A percentile compares a stretch with the other conserved stretches of the same genome.
Conservation (phyloP, 176 grass and related monocot species). For the Pontederia crassipes region DNA sequence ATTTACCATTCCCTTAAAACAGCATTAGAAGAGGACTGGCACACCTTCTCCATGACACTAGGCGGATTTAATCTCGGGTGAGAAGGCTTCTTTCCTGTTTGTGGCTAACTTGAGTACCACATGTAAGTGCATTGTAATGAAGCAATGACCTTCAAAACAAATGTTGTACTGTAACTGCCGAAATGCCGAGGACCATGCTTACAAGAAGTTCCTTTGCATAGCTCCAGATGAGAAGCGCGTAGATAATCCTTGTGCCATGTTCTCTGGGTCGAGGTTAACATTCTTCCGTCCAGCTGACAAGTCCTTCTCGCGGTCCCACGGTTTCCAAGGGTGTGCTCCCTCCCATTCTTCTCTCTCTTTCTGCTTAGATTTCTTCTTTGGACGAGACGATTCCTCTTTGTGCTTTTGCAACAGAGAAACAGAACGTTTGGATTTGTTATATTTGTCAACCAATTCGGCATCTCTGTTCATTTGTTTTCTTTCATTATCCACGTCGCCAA, state of each 20-base stretch:
- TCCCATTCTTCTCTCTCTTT: slow-evolving; percentile 66
- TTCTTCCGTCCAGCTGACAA: slow-evolving; percentile 61
- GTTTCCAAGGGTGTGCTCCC: slow-evolving; percentile 89
- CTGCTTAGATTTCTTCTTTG: slow-evolving; percentile 55
- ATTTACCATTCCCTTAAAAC: no score
- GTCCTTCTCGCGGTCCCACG: slow-evolving; percentile 96
- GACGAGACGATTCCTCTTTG: slow-evolving; percentile 20
- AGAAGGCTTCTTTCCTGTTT: no score
- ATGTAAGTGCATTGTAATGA: no score
- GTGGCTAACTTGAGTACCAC: no score
- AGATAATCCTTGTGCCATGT: slow-evolving; percentile 50
- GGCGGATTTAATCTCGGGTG: no score
- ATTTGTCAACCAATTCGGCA: slow-evolving; percentile 73
- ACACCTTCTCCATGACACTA: no score
- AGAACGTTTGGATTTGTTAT: slow-evolving; percentile 57
- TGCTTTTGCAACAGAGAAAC: slow-evolving; percentile 76
- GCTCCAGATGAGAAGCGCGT: slow-evolving; percentile 75
- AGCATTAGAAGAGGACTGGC: no score
- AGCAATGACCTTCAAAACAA: no score
- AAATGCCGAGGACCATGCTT: not conserved
- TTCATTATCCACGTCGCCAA: slow-evolving; percentile 50
- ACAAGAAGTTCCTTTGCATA: slow-evolving; percentile 76
- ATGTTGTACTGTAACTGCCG: no score
- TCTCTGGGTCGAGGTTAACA: slow-evolving; percentile 52
- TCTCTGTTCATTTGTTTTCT: slow-evolving; percentile 24